Evolutionary conservation across 2,329 filamentous ascomycete genomes (phyloP).

Genomic region (Colletotrichum sp.): DNA sequence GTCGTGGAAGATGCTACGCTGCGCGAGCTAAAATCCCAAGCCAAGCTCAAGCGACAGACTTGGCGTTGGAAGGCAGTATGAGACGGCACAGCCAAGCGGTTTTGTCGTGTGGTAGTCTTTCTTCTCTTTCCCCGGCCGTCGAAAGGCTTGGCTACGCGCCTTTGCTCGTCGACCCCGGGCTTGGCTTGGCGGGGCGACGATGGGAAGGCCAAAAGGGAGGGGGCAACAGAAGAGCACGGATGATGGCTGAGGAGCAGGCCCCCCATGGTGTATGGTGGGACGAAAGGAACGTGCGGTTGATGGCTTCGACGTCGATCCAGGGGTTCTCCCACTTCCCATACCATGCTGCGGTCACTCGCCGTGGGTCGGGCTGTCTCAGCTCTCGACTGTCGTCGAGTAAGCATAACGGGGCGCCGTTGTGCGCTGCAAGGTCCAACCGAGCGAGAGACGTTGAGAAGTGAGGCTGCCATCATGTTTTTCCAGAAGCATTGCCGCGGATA

Average conservation of each 20-base stretch:
- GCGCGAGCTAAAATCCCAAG: neutral
- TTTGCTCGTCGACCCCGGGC: neutral
- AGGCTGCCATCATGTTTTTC: neutral
- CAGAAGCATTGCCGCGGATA: neutral
- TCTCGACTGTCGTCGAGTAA: neutral
- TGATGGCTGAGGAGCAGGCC: neutral
- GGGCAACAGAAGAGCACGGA: neutral
- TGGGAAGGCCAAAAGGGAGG: neutral
- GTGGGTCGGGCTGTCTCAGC: neutral
- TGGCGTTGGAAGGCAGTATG: neutral
- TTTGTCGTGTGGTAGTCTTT: neutral
- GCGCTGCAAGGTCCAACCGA: neutral
- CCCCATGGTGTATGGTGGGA: neutral
- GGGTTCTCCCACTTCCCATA: neutral
- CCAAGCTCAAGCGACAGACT: neutral
- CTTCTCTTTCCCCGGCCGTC: neutral
- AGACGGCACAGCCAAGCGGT: slow-evolving; percentile 6
- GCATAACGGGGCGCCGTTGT: neutral
- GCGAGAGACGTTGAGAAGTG: neutral
- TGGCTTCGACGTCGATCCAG: neutral
- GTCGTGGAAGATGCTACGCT: neutral
- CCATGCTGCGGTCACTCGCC: neutral
- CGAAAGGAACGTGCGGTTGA: neutral
- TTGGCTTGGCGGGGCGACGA: slow-evolving; percentile 3
- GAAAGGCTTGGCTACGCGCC: neutral